Evolutionary conservation across 352 stramenopile species (phyloP).

Genomic region (Globisporangium mamillatum): DNA sequence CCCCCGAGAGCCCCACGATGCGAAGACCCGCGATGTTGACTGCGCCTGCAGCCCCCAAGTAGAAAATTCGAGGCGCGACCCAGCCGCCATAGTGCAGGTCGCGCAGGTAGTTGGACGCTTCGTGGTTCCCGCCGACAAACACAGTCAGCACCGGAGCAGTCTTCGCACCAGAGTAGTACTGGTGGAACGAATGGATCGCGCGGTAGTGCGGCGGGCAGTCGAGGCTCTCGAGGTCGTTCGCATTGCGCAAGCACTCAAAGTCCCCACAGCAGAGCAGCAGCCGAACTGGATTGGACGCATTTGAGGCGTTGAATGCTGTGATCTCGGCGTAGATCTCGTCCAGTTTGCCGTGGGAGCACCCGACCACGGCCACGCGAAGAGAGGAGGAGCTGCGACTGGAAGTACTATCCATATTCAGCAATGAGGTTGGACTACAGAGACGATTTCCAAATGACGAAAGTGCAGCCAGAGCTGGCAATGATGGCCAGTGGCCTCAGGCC

Average conservation of each 20-base stretch:
- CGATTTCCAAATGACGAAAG: not conserved
- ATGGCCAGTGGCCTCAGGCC: no score
- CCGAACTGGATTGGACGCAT: constrained; percentile 48
- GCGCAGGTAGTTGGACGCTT: constrained; percentile 91
- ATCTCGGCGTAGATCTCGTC: constrained; percentile 91
- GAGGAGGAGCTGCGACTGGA: not conserved
- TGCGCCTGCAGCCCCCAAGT: constrained; percentile 87
- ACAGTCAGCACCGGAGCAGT: constrained; percentile 88
- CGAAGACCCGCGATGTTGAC: constrained; percentile 77
- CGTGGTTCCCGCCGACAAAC: constrained; percentile 96
- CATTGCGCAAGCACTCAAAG: constrained; percentile 92
- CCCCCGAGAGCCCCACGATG: constrained; percentile 92
- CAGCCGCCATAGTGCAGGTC: constrained; percentile 94
- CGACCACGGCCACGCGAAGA: constrained; percentile 75
- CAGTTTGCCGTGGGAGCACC: constrained; percentile 93
- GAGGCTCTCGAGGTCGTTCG: constrained; percentile 83
- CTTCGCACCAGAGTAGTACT: constrained; percentile 89
- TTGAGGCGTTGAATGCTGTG: constrained; percentile 43
- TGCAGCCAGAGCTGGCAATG: no score
- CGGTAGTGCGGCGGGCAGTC: constrained; percentile 91
- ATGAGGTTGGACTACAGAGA: not conserved
- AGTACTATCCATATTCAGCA: not conserved
- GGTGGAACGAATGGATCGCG: constrained; percentile 74
- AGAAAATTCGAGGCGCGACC: constrained; percentile 96
- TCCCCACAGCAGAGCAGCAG: constrained; percentile 94